Base-by-base conservation (phyloP, 306 rosid genomes). In the Sechiopsis laciniata region DNA sequence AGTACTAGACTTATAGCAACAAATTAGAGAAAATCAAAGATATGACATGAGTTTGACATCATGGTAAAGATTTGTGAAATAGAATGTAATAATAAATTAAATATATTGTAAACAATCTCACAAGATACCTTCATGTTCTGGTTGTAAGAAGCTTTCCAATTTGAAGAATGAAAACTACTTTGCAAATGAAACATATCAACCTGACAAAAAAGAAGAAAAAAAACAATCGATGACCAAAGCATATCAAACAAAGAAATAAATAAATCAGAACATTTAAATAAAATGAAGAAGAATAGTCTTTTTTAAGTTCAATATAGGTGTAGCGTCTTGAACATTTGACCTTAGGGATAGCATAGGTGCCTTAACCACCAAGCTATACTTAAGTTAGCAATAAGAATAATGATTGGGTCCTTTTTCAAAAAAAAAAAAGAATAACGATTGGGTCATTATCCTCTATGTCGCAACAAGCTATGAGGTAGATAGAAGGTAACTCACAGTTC, bases 161-260 rank as follows among this genome's bases (percentile, higher is more conserved):
- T 84, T 73, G 78, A 10, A 57, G 87, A 69, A 67, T 91, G 90
- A 76, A 67, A 86, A 71, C 75, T 80, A 84, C 79, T 83, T 82
- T 91, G 91, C 79, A 91, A 88, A 82, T 94, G 96, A 81, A 87
- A 91, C 65, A 87, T 81, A 88, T 91, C 97, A 75, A 83, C 98
- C 98, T 94, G 83, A 48, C 82, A 76, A 74, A 19, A 55, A 61
- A 26, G 2, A 1, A 2, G 2, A 26, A 26, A 26, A 72, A 22
- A 55, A 62, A 42, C 48, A 74, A 78, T 26, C 48, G 74, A 53
- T 29, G 69, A 42, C 52, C 40, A 46, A 74, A 46, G 46, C 56
- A 57, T 1, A 16, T 57, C 50, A 59, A 59, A 42, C 52, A 54
- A 59, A 46, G 9, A 13, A 46, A 46, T 16, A 74, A 60, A 60